phyloP scores from a whole-genome alignment of 108 stramenopile species.

The Hondaea fermentalgiana region DNA sequence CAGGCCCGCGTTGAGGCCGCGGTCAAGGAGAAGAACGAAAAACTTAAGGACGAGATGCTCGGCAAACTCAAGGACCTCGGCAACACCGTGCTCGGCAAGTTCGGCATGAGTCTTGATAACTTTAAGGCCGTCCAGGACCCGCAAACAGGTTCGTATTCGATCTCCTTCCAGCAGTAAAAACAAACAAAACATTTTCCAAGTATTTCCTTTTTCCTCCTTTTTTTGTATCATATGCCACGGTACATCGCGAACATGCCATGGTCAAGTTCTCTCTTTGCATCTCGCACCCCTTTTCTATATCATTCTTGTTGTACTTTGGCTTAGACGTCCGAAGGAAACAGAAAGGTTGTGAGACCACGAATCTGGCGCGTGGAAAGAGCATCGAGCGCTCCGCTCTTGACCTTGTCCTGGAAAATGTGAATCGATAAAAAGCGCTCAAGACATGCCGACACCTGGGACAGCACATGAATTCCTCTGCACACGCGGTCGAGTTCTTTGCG shows the following conservation, averaged over 20 bases:
- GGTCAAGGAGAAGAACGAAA: slow-evolving; percentile 70
- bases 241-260: too few species aligned
- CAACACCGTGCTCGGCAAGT: slow-evolving; percentile 82
- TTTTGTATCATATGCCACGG: too few species aligned
- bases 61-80: slow-evolving; percentile 92
- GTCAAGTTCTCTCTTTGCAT: too few species aligned
- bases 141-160: slow-evolving; percentile 63
- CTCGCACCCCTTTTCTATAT: too few species aligned
- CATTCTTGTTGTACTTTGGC: too few species aligned
- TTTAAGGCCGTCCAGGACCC: slow-evolving; percentile 90
- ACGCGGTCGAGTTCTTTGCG: background rate
- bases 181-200: background rate
- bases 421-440: background rate
- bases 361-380: background rate
- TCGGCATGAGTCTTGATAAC: slow-evolving; percentile 90
- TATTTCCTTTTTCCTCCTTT: too few species aligned
- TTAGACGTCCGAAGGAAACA: background rate
- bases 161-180: slow-evolving; percentile 62
- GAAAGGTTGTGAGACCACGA: background rate
- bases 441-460: background rate
- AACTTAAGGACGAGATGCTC: slow-evolving; percentile 82
- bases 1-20: slow-evolving; percentile 57
- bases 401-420: background rate
- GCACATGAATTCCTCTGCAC: background rate
- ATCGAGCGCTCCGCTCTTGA: background rate